Conservation (phyloP, 106 monocot genomes). For the Phalaenopsis aphrodite region DNA sequence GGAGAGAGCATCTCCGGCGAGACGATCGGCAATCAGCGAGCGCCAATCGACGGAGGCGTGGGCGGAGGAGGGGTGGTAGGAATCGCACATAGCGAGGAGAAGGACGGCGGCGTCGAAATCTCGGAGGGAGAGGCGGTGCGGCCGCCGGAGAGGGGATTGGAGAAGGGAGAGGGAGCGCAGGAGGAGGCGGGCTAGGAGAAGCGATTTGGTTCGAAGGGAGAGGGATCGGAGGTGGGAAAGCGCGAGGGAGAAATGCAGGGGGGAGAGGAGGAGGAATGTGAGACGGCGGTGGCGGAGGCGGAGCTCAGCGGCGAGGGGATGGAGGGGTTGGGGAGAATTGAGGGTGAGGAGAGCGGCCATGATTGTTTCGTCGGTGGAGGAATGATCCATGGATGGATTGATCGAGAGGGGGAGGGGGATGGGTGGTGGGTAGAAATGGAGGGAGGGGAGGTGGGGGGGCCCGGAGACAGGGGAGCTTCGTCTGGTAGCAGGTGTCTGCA, state of each 20-base stretch:
- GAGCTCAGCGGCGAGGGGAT: conserved; percentile 46
- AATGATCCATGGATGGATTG: background rate
- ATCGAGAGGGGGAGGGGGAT: no score
- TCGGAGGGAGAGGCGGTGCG: conserved; percentile 13
- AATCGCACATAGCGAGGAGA: conserved; percentile 51
- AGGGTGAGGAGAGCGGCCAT: conserved; percentile 36
- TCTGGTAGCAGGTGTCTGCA: background rate
- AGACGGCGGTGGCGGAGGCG: conserved; percentile 52
- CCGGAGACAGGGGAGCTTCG: background rate
- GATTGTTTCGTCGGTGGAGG: conserved; percentile 16
- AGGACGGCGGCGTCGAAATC: conserved; percentile 54
- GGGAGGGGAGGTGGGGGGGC: background rate
- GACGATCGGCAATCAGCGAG: conserved; percentile 12
- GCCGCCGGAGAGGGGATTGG: conserved; percentile 13
- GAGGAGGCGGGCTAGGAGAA: conserved; percentile 75
- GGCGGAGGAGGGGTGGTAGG: conserved; percentile 12
- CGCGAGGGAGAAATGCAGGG: conserved; percentile 46
- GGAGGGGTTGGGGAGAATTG: conserved; percentile 11
- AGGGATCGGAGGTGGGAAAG: conserved; percentile 57
- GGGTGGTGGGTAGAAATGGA: background rate
- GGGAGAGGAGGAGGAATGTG: conserved; percentile 59
- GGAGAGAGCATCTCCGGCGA: conserved; percentile 14
- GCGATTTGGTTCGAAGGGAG: conserved; percentile 50
- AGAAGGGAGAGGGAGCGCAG: conserved; percentile 52
- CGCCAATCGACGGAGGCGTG: conserved; percentile 31